Percentiles rank a stretch among this genome's conserved stretches.
phyloP scores from a whole-genome alignment of 306 rosid genomes.

The Inga oerstediana region DNA sequence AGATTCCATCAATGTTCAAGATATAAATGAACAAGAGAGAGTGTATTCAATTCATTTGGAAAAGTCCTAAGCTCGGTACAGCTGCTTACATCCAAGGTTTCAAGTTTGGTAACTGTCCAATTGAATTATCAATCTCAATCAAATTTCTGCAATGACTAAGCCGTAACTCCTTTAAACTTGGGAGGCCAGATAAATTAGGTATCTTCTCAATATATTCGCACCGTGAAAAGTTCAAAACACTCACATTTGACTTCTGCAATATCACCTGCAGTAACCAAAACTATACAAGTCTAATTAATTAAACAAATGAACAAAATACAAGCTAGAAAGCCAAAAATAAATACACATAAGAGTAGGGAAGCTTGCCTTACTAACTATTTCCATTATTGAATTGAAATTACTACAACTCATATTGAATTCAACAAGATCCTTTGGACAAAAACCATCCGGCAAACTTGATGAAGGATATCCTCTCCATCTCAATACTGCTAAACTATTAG shows the following conservation, averaged over 20 bases:
- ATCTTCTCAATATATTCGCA: not conserved
- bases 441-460: conserved; percentile 8
- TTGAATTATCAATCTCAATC: not conserved
- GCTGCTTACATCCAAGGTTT: too few species aligned
- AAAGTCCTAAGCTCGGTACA: not conserved
- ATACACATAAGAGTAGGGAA: not conserved
- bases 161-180: not conserved
- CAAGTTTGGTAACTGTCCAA: not conserved
- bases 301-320: too few species aligned
- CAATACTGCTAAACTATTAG: conserved; percentile 13
- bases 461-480: conserved; percentile 25
- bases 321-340: too few species aligned
- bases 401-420: not conserved
- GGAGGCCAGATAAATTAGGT: conserved; percentile 16
- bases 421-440: not conserved
- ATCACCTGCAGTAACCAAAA: conserved; percentile 2
- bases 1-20: fast-evolving
- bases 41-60: not conserved
- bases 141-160: conserved; percentile 1
- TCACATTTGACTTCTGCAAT: not conserved
- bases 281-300: too few species aligned
- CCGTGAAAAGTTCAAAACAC: not conserved
- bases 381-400: not conserved
- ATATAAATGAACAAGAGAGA: too few species aligned
- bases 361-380: not conserved